Conservation (phyloP, 805 yeast species). For the Candida oleophila region DNA sequence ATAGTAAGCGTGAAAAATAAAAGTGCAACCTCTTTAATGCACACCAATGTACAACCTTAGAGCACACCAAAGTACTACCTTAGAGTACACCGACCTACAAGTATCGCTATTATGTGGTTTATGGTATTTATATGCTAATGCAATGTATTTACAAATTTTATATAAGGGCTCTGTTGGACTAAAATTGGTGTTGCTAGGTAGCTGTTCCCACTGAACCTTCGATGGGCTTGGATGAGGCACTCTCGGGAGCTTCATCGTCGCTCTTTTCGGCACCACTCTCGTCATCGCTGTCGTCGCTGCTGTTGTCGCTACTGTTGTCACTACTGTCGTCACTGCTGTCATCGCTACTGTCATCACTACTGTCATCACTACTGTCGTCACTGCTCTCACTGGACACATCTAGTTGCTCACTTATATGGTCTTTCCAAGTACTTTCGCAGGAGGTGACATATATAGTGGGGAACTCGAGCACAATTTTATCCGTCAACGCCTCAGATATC, state of each 20-base stretch:
- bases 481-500: conserved; percentile 51
- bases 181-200: neutral
- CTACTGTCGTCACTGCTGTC: conserved; percentile 6
- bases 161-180: too few species aligned
- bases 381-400: conserved; percentile 13
- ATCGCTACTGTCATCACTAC: conserved; percentile 14
- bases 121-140: too few species aligned
- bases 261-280: conserved; percentile 1
- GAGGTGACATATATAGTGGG: conserved; percentile 62
- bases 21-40: neutral
- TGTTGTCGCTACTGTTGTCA: conserved; percentile 6
- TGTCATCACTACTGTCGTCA: conserved; percentile 15
- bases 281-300: conserved; percentile 9
- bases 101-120: too few species aligned
- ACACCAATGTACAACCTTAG: neutral
- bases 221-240: conserved; percentile 24
- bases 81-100: too few species aligned
- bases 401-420: conserved; percentile 15
- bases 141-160: too few species aligned
- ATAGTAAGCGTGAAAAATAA: neutral
- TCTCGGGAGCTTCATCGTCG: conserved; percentile 33
- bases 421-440: conserved; percentile 18
- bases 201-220: neutral
- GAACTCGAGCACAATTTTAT: conserved; percentile 67
- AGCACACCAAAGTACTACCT: too few species aligned